Base-by-base conservation (phyloP, 176 grass and related monocot genomes). In the Thinopyrum elongatum region DNA sequence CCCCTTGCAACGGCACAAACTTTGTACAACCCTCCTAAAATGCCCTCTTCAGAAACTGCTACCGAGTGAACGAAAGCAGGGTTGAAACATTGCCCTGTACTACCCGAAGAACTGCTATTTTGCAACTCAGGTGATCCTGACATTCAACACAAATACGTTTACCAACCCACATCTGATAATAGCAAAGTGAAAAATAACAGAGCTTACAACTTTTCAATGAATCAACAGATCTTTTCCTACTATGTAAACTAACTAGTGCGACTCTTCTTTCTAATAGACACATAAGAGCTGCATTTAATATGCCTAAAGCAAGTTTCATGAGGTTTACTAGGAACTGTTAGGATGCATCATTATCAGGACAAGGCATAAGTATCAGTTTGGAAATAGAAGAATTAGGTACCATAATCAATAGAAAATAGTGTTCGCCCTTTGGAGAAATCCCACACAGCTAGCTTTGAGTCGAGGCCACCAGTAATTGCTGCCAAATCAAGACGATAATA, bases 1-100 rank as follows among this genome's bases (percentile, higher is more conserved):
- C 96, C 96, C 79, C 90, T 98, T 79, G 96, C 96, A 89, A 94
- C 96, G 88, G 96, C 96, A 86, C 93, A 95, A 60, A 91, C 92
- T 86, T 90, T 98, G 88, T 91, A 84, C 10, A 80, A 55, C 27
- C 83, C 91, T 19, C 85, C 82, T 63, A 95, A 85, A 80, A 87
- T 87, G 30, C 91, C 85, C 77, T 92, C 90, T 92, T 94, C 89
- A 83, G 90, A 89, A 76, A 98, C 81, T 73, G 93, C 92, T 87
- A 95, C 65, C 0, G 96, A 92, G 67, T 98, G 96, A 79, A 98
- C 86, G 70, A 98, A 98, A 78, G 93, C 92, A 88, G 96, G 96
- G 85, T 98, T 98, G 79, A 98, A 86, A 89, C 92, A 89, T 86
- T 98, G 96, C 78, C 96, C 93, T 30, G 73, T 51, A 23, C 84